Conservation (phyloP, 2,329 filamentous ascomycete species). For the Epichloe sp. region DNA sequence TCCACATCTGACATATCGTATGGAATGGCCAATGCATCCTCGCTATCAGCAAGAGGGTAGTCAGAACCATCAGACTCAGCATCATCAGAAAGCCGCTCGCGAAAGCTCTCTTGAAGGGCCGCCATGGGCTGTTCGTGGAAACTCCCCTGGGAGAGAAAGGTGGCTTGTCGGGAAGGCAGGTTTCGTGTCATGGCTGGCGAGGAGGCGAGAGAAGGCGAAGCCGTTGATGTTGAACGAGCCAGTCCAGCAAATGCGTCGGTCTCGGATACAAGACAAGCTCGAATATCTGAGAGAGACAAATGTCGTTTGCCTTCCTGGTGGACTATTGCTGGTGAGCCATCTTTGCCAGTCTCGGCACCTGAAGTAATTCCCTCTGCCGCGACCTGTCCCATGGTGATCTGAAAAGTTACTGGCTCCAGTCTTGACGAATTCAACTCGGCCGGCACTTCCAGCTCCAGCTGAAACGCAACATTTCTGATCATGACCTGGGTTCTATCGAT, state of each 20-base stretch:
- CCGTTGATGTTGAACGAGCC: constrained; percentile 41
- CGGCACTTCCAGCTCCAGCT: constrained; percentile 48
- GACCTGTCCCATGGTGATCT: constrained; percentile 50
- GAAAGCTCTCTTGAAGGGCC: constrained; percentile 15
- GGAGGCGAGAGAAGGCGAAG: constrained; percentile 27
- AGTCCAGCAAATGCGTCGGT: constrained; percentile 51
- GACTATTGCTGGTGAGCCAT: constrained; percentile 20
- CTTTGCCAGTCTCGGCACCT: constrained; percentile 12
- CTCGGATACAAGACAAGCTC: constrained; percentile 53
- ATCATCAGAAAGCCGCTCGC: constrained; percentile 11
- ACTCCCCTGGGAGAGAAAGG: constrained; percentile 15
- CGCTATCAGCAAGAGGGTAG: constrained; percentile 32
- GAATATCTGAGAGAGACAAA: constrained; percentile 48
- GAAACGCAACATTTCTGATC: constrained; percentile 52
- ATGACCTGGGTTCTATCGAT: constrained; percentile 56
- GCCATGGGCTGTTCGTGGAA: constrained; percentile 13
- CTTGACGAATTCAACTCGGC: constrained; percentile 31
- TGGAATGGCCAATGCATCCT: constrained; percentile 42
- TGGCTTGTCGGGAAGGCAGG: constrained; percentile 20
- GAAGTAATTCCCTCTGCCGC: constrained; percentile 54
- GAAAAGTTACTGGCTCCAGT: constrained; percentile 47
- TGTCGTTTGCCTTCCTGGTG: constrained; percentile 53
- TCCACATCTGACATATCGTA: constrained; percentile 28
- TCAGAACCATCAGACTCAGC: constrained; percentile 11
- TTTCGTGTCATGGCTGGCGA: constrained; percentile 37